phyloP scores from a whole-genome alignment of 176 grass and related monocot species.

The Leersia perrieri region DNA sequence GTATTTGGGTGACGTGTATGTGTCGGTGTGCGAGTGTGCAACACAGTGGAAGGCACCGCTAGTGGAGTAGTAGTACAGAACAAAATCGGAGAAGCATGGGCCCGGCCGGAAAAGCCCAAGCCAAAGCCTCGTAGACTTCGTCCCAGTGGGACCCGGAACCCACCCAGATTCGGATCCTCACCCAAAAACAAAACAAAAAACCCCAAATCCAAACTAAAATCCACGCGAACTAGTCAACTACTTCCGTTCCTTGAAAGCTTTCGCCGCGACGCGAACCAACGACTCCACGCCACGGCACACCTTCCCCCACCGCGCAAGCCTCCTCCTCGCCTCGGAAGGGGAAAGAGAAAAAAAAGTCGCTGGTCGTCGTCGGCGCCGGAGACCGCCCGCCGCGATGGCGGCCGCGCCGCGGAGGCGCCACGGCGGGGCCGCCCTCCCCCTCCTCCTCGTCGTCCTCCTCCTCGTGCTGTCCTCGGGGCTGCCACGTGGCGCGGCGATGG shows the following conservation, averaged over 20 bases:
- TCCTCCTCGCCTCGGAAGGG: background rate
- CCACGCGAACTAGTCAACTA: background rate
- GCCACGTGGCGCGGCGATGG: constrained; percentile 33
- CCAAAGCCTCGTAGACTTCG: no score
- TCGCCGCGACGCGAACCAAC: background rate
- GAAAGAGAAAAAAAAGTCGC: background rate
- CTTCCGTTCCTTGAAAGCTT: background rate
- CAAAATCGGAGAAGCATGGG: no score
- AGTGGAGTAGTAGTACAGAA: no score
- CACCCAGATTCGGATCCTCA: no score
- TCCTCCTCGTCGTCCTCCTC: background rate
- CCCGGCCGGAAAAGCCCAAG: no score
- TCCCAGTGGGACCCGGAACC: no score
- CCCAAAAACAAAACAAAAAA: background rate
- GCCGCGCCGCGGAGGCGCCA: background rate
- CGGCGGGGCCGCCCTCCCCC: background rate
- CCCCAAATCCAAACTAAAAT: background rate
- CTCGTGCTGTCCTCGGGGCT: constrained; percentile 2
- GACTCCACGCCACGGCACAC: constrained; percentile 26
- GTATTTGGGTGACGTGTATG: no score
- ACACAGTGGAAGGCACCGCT: no score
- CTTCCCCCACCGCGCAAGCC: constrained; percentile 11
- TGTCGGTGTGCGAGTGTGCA: no score
- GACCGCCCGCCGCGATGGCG: constrained; percentile 20
- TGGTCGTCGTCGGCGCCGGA: background rate